Evolutionary conservation across 1,284 basidiomycete species (phyloP).

Genomic region (Nidula niveotomentosa): DNA sequence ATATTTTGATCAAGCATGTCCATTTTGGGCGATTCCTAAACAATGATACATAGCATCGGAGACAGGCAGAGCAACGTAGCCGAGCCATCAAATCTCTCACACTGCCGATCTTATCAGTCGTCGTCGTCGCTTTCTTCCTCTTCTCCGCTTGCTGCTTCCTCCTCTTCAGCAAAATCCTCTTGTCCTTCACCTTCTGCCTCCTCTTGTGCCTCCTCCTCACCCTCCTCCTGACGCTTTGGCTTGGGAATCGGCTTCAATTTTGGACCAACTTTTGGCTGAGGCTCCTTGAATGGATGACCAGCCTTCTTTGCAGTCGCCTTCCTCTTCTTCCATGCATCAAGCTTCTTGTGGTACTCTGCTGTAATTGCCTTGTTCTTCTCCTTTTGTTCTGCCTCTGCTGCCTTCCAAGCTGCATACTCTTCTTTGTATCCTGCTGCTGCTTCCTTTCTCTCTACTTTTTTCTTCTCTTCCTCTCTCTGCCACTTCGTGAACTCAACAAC

Average conservation of each 20-base stretch:
- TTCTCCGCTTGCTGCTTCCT: no score
- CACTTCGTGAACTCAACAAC: conserved; percentile 5
- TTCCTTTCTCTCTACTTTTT: no score
- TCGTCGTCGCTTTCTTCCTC: no score
- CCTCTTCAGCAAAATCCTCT: neutral
- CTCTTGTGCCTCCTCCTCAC: neutral
- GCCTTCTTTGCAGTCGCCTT: neutral
- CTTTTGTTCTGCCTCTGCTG: neutral
- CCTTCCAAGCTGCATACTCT: neutral
- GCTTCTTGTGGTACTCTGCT: neutral
- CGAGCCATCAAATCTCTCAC: no score
- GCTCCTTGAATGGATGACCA: neutral
- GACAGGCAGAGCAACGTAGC: no score
- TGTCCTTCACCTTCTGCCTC: neutral
- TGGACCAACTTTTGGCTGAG: neutral
- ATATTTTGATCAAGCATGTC: no score
- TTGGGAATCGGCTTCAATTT: neutral
- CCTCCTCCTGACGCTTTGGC: no score
- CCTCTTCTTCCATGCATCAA: neutral
- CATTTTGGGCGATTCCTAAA: no score
- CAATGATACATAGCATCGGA: no score
- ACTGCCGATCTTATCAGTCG: no score
- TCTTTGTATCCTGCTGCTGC: neutral
- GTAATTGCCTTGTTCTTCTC: neutral
- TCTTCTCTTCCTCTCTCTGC: neutral